phyloP scores from a whole-genome alignment of 148 eudicot genomes.

The Drosera capensis region DNA sequence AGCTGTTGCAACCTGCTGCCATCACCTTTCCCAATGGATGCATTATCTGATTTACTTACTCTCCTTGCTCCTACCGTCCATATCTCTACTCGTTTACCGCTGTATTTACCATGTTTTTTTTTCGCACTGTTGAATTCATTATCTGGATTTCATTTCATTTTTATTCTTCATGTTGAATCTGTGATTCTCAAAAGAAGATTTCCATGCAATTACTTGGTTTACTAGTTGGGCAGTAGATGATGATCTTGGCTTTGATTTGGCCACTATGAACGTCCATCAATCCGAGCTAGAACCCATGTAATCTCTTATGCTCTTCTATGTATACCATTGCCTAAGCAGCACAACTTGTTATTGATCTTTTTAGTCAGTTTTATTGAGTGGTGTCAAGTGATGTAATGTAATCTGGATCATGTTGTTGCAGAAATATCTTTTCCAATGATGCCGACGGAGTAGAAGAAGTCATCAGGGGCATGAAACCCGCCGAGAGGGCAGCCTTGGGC shows the following conservation, averaged over 20 bases:
- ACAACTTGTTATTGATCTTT: too few species aligned
- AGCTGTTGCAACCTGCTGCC: slow-evolving; percentile 94
- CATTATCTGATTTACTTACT: slow-evolving; percentile 48
- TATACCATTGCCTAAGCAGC: too few species aligned
- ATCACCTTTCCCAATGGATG: slow-evolving; percentile 98
- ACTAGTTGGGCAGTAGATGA: slow-evolving; percentile 99
- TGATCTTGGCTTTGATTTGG: slow-evolving; percentile 52
- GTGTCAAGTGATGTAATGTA: too few species aligned
- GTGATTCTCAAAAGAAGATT: slow-evolving; percentile 54
- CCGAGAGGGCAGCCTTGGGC: slow-evolving; percentile 63
- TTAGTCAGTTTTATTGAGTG: too few species aligned
- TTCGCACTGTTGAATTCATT: not conserved
- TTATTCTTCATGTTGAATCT: slow-evolving; percentile 32
- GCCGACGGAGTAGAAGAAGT: slow-evolving; percentile 26
- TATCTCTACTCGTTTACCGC: not conserved
- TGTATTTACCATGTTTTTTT: not conserved
- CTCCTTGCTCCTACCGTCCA: not conserved
- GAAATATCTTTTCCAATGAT: slow-evolving; percentile 11
- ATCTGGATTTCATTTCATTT: slow-evolving; percentile 26
- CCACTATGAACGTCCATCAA: slow-evolving; percentile 15
- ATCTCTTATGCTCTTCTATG: too few species aligned
- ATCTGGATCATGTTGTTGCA: not conserved
- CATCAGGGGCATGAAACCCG: slow-evolving; percentile 42
- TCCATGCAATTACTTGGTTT: slow-evolving; percentile 87
- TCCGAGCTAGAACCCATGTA: slow-evolving; percentile 20